phyloP scores from a whole-genome alignment of 2,329 filamentous ascomycete species.

The Claviceps sorghi region DNA sequence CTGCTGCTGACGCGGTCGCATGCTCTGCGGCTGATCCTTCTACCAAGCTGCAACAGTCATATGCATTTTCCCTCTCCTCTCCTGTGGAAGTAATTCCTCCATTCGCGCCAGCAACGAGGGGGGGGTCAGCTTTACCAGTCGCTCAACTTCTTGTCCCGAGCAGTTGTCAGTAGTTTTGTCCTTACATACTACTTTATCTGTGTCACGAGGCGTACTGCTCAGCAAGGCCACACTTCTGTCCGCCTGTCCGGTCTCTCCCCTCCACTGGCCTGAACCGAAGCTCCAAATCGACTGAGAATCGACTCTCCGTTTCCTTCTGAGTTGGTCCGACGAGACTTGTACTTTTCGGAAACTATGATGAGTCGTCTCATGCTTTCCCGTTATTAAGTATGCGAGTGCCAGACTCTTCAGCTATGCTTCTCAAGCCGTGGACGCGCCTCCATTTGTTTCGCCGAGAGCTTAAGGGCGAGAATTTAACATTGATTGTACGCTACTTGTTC shows the following conservation, averaged over 20 bases:
- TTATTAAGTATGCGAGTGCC: background rate
- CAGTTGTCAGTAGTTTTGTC: too few relatives aligned
- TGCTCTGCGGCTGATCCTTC: background rate
- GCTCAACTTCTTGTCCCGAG: too few relatives aligned
- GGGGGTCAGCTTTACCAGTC: too few relatives aligned
- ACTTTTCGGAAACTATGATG: background rate
- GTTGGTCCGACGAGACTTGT: background rate
- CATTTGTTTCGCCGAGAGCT: slow-evolving; percentile 1
- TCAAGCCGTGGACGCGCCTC: background rate
- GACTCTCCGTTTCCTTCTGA: background rate
- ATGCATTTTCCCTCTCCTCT: background rate
- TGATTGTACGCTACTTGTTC: slow-evolving; percentile 7
- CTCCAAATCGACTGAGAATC: background rate
- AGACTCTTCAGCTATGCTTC: background rate
- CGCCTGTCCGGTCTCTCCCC: background rate
- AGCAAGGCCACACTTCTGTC: too few relatives aligned
- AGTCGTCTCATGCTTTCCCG: background rate
- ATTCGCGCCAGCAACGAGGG: background rate
- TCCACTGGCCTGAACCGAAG: background rate
- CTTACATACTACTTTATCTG: too few relatives aligned
- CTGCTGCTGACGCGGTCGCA: background rate
- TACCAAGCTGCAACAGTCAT: background rate
- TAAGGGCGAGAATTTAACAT: slow-evolving; percentile 2
- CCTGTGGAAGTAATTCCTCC: background rate
- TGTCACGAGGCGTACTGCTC: too few relatives aligned